Evolutionary conservation across 805 yeast species (phyloP).

Genomic region (Ogataea nonfermentans): DNA sequence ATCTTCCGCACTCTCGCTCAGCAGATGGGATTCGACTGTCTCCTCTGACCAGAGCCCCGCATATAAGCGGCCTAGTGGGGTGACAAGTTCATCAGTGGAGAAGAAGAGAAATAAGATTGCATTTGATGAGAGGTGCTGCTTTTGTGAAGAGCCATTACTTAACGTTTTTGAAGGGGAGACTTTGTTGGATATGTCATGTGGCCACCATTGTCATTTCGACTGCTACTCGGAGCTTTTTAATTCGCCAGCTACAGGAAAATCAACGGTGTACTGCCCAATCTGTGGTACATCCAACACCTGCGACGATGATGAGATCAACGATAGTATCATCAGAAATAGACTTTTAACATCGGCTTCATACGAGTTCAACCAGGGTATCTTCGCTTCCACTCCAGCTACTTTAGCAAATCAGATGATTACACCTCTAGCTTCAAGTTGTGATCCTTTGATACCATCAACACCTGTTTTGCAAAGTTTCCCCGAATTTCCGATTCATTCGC

Average conservation of each 20-base stretch:
- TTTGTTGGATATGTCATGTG: constrained; percentile 40
- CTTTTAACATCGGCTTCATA: constrained; percentile 9
- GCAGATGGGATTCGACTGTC: constrained; percentile 10
- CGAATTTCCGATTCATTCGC: constrained; percentile 13
- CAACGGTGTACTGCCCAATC: constrained; percentile 18
- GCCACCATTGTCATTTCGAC: constrained; percentile 44
- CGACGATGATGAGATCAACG: constrained; percentile 18
- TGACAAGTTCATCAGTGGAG: constrained; percentile 9
- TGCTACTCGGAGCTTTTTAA: constrained; percentile 37
- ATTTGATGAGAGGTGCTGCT: constrained; percentile 33
- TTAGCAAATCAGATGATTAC: constrained; percentile 8
- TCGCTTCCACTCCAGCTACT: constrained; percentile 15
- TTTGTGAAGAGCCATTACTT: constrained; percentile 44
- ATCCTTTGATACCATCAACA: constrained; percentile 19
- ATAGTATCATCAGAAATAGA: constrained; percentile 15
- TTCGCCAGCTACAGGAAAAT: constrained; percentile 3
- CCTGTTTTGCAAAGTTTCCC: constrained; percentile 24
- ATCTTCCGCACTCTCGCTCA: constrained; percentile 13
- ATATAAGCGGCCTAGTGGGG: constrained; percentile 11
- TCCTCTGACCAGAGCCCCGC: constrained; percentile 20
- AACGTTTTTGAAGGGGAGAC: constrained; percentile 43
- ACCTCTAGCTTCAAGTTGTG: constrained; percentile 8
- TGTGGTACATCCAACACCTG: constrained; percentile 18
- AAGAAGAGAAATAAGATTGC: constrained; percentile 13
- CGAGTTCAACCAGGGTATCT: constrained; percentile 9